Conservation (phyloP, 177 flowering plant species). For the Vitis hybrid region DNA sequence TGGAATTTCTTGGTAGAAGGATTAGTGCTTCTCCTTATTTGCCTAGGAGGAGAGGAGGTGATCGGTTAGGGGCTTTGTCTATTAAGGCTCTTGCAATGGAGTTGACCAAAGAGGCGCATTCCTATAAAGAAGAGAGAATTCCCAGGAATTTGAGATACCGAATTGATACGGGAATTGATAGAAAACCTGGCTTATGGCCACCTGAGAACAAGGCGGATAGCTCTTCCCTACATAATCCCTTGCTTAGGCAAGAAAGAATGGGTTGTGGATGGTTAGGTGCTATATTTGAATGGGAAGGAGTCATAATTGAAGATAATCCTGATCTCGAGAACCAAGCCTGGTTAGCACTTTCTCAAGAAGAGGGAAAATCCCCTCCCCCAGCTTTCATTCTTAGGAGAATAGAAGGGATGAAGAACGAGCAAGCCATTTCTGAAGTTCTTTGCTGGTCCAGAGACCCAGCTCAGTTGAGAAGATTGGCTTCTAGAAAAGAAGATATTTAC, state of each 20-base stretch:
- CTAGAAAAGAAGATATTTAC: slow-evolving; percentile 79
- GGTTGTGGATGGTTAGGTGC: slow-evolving; percentile 97
- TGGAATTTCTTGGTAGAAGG: slow-evolving; percentile 33
- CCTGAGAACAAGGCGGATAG: slow-evolving; percentile 81
- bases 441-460: slow-evolving; percentile 93
- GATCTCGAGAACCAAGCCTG: slow-evolving; percentile 89
- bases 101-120: slow-evolving; percentile 68
- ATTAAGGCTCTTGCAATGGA: slow-evolving; percentile 70
- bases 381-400: slow-evolving; percentile 67
- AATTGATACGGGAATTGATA: slow-evolving; percentile 37
- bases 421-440: slow-evolving; percentile 87
- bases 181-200: slow-evolving; percentile 64
- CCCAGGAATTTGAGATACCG: slow-evolving; percentile 36
- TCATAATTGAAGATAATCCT: slow-evolving; percentile 77
- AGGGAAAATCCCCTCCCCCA: slow-evolving; percentile 84
- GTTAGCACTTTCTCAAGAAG: slow-evolving; percentile 81
- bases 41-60: slow-evolving; percentile 17
- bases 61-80: slow-evolving; percentile 12
- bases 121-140: slow-evolving; percentile 51
- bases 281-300: slow-evolving; percentile 97
- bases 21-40: slow-evolving; percentile 12
- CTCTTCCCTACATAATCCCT: slow-evolving; percentile 80
- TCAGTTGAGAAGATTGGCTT: slow-evolving; percentile 62
- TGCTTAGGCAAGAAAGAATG: slow-evolving; percentile 90
- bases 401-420: slow-evolving; percentile 98